Percentiles rank a stretch among this genome's conserved stretches.
phyloP scores from a whole-genome alignment of 257 asterid species.

The Solanum ossicruentum region DNA sequence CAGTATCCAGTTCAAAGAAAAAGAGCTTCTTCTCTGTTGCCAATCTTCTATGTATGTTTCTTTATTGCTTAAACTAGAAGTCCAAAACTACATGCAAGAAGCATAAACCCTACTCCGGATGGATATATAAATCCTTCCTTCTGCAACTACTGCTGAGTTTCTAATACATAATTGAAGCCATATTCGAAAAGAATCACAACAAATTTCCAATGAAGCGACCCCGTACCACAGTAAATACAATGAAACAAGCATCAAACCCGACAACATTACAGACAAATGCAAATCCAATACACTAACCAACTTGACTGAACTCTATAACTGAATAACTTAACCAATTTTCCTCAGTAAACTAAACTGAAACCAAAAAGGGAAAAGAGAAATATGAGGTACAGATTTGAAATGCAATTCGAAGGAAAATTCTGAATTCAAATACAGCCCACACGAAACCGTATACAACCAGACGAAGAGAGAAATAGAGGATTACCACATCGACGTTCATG shows the following conservation, averaged over 20 bases:
- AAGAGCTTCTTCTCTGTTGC: not conserved
- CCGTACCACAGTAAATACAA: not conserved
- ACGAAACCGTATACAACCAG: not conserved
- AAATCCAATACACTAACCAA: not conserved
- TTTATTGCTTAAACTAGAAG: not conserved
- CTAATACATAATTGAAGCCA: not conserved
- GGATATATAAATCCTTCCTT: not conserved
- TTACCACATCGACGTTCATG: constrained; percentile 82
- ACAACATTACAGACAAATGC: not conserved
- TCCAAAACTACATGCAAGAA: not conserved
- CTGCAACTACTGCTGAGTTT: not conserved
- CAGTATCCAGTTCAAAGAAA: not conserved
- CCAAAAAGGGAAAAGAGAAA: not conserved
- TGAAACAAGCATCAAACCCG: not conserved
- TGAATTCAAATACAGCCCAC: not conserved
- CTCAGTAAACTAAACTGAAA: not conserved
- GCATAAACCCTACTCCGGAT: not conserved
- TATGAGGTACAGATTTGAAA: not conserved
- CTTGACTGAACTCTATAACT: not conserved
- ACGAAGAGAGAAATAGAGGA: not conserved
- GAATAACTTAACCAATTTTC: not conserved
- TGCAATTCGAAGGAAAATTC: not conserved
- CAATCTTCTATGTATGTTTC: not conserved
- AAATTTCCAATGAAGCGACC: not conserved
- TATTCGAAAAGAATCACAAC: not conserved